These are phyloP conservation scores for Acanthamoeba sp. DNA, from an alignment of 208 protist species.

Conservation along the genomic window DNA sequence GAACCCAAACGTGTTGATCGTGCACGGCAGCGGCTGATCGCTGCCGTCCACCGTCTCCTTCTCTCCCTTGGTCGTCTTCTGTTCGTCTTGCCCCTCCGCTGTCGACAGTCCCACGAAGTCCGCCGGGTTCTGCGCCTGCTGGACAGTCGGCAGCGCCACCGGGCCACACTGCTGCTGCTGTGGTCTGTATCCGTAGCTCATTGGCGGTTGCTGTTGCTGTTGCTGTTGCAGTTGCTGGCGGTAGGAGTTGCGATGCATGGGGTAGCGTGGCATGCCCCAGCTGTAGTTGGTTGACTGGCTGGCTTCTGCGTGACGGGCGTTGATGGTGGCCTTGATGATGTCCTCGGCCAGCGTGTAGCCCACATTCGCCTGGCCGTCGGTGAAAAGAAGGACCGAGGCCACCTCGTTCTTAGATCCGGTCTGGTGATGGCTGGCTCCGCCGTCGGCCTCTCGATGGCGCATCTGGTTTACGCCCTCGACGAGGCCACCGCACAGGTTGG, in stretches of 20 bases:
- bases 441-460: neutral
- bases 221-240: neutral
- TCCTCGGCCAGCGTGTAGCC: neutral
- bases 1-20: constrained; percentile 82
- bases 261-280: no score
- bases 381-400: constrained; percentile 40
- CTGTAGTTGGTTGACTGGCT: no score
- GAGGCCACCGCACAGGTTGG: constrained; percentile 54
- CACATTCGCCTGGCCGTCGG: constrained; percentile 56
- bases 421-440: neutral
- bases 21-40: neutral
- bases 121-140: neutral
- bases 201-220: neutral
- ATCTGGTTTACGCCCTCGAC: neutral
- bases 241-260: no score
- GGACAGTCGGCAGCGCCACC: neutral
- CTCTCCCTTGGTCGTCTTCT: no score
- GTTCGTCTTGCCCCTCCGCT: neutral
- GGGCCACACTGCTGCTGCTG: neutral
- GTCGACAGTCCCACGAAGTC: neutral
- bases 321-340: constrained; percentile 19
- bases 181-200: neutral
- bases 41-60: neutral
- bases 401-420: constrained; percentile 14
- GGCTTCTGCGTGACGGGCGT: neutral